phyloP scores from a whole-genome alignment of 106 monocot genomes.

The Iris macrosiphon region DNA sequence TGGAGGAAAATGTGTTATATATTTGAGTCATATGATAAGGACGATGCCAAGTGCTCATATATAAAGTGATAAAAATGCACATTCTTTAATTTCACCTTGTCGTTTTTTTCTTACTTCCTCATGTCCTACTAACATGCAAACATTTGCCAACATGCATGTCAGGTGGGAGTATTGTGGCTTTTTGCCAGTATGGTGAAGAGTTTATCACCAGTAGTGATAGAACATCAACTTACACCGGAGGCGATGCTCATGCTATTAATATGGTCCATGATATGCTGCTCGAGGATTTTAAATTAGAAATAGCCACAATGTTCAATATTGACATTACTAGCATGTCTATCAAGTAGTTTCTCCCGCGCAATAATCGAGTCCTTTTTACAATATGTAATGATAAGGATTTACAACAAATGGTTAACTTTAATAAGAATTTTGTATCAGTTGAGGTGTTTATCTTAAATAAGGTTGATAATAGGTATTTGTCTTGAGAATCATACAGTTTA shows the following conservation, averaged over 20 bases:
- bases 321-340: constrained; percentile 43
- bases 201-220: constrained; percentile 47
- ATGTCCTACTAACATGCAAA: no score
- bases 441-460: constrained; percentile 63
- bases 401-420: constrained; percentile 71
- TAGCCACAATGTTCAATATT: constrained; percentile 44
- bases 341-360: constrained; percentile 75
- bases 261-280: constrained; percentile 36
- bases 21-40: no score
- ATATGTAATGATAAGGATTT: constrained; percentile 69
- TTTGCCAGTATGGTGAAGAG: constrained; percentile 74
- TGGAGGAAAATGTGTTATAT: no score
- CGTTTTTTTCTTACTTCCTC: no score
- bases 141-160: neutral
- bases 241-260: constrained; percentile 78
- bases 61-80: no score
- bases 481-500: neutral
- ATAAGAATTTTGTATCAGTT: constrained; percentile 16
- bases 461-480: constrained; percentile 41
- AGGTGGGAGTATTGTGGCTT: neutral
- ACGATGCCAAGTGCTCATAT: no score
- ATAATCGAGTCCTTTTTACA: constrained; percentile 53
- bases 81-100: no score
- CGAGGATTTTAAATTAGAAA: constrained; percentile 53
- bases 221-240: constrained; percentile 48